Evolutionary conservation across 129 eudicot species (phyloP).

Genomic region (Artemisia tridentata): DNA sequence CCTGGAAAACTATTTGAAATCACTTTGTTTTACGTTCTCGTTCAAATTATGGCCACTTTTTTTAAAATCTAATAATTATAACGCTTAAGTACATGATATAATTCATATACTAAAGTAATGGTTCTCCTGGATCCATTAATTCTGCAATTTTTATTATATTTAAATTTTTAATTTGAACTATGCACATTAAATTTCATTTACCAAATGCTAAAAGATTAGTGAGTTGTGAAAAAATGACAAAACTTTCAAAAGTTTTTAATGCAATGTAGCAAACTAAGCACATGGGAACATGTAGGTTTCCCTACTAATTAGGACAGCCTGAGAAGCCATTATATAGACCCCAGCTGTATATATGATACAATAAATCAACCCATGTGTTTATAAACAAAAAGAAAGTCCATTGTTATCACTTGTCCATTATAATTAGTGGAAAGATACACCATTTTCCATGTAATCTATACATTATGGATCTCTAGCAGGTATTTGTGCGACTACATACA

Average conservation of each 20-base stretch:
- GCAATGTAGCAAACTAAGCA: slow-evolving; percentile 30
- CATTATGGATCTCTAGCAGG: too few relatives aligned
- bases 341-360: not conserved
- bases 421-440: too few relatives aligned
- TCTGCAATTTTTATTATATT: not conserved
- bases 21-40: too few relatives aligned
- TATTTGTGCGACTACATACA: too few relatives aligned
- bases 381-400: too few relatives aligned
- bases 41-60: not conserved
- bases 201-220: not conserved
- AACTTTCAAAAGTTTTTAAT: slow-evolving; percentile 10
- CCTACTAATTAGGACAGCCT: not conserved
- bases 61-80: too few relatives aligned
- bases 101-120: not conserved
- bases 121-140: not conserved
- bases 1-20: slow-evolving; percentile 42
- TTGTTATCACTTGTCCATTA: too few relatives aligned
- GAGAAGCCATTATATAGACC: too few relatives aligned
- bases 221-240: slow-evolving; percentile 15
- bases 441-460: too few relatives aligned
- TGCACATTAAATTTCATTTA: too few relatives aligned
- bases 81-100: too few relatives aligned
- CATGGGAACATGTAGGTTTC: slow-evolving; percentile 23
- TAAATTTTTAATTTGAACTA: not conserved
- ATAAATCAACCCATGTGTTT: too few relatives aligned